phyloP scores from a whole-genome alignment of 2,329 filamentous ascomycete species.

The Scolecobasidium constrictum region DNA sequence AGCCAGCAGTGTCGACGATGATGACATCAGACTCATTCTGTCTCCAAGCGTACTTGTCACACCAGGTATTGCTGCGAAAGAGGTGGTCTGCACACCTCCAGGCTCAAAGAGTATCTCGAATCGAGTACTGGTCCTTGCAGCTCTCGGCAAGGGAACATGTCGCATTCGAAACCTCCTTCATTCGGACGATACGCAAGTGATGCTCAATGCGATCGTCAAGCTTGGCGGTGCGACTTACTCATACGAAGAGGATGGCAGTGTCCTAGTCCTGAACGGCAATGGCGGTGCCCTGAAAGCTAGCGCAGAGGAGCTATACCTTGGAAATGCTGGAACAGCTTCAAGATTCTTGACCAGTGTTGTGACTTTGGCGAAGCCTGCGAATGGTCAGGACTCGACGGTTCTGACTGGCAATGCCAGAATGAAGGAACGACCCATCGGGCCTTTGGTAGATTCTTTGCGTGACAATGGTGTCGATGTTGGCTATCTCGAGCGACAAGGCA shows the following conservation, averaged over 20 bases:
- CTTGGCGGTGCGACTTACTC: slow-evolving; percentile 79
- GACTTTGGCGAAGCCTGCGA: slow-evolving; percentile 62
- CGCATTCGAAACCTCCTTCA: slow-evolving; percentile 86
- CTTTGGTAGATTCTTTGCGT: slow-evolving; percentile 80
- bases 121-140: slow-evolving; percentile 84
- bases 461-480: slow-evolving; percentile 79
- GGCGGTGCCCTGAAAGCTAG: slow-evolving; percentile 77
- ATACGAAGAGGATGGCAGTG: slow-evolving; percentile 91
- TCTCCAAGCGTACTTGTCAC: slow-evolving; percentile 66
- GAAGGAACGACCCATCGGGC: slow-evolving; percentile 90
- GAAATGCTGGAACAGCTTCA: slow-evolving; percentile 92
- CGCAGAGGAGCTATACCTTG: slow-evolving; percentile 71
- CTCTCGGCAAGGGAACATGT: slow-evolving; percentile 75
- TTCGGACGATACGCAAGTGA: slow-evolving; percentile 94
- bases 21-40: slow-evolving; percentile 70
- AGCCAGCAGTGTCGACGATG: slow-evolving; percentile 81
- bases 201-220: slow-evolving; percentile 82
- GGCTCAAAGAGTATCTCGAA: slow-evolving; percentile 98
- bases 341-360: slow-evolving; percentile 90
- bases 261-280: slow-evolving; percentile 79
- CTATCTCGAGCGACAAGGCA: slow-evolving; percentile 74
- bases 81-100: slow-evolving; percentile 72
- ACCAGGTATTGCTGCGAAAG: slow-evolving; percentile 55
- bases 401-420: slow-evolving; percentile 92
- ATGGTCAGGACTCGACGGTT: slow-evolving; percentile 55